Conservation (phyloP, 1,284 basidiomycete species). For the Boletus calvinii region DNA sequence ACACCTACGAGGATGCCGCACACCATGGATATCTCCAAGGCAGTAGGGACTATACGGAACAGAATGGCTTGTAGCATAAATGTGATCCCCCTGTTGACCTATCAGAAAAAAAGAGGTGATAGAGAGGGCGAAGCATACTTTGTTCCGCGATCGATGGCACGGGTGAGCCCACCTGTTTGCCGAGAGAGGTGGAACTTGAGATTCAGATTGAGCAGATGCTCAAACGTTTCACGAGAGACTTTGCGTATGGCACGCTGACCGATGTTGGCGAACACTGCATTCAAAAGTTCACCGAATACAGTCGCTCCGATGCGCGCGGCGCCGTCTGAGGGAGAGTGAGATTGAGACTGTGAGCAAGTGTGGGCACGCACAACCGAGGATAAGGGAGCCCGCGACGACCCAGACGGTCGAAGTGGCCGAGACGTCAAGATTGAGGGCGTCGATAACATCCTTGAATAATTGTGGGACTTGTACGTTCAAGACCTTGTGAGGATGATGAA, state of each 20-base stretch:
- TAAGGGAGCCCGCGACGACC: slow-evolving; percentile 86
- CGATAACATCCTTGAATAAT: slow-evolving; percentile 92
- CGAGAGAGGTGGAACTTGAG: slow-evolving; percentile 91
- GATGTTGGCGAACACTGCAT: slow-evolving; percentile 96
- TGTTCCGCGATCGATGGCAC: slow-evolving; percentile 96
- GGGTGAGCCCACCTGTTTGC: slow-evolving; percentile 93
- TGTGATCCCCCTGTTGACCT: slow-evolving; percentile 77
- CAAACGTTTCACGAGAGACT: slow-evolving; percentile 92
- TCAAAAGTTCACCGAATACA: slow-evolving; percentile 88
- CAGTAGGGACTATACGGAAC: slow-evolving; percentile 95
- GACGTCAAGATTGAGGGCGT: slow-evolving; percentile 84
- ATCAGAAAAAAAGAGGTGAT: slow-evolving; percentile 1
- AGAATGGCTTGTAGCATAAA: slow-evolving; percentile 93
- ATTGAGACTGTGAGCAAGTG: background rate
- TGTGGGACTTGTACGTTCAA: slow-evolving; percentile 97
- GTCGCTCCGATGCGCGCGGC: slow-evolving; percentile 88
- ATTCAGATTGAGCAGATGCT: slow-evolving; percentile 88
- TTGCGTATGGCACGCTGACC: slow-evolving; percentile 93
- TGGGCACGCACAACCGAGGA: slow-evolving; percentile 80
- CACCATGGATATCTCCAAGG: slow-evolving; percentile 93
- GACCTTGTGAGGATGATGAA: slow-evolving; percentile 45
- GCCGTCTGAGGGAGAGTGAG: slow-evolving; percentile 62
- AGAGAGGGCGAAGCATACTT: slow-evolving; percentile 55
- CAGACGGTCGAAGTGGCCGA: slow-evolving; percentile 81
- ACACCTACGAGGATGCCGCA: slow-evolving; percentile 86